A percentile compares a stretch with the other conserved stretches of the same genome.
Conservation (phyloP, 257 asterid species). For the Misopates orontium region DNA sequence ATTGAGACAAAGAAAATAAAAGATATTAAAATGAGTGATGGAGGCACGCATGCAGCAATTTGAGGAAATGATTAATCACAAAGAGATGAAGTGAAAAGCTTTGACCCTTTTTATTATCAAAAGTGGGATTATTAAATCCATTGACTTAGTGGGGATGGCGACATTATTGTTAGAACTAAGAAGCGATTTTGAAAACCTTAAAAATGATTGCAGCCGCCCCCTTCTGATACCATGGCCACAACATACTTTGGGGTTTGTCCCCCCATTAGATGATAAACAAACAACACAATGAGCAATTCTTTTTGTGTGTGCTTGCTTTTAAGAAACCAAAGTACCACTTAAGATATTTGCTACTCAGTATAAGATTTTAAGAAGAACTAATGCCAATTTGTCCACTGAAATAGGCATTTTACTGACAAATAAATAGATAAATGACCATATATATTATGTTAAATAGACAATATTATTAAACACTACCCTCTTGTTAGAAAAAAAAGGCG, state of each 20-base stretch:
- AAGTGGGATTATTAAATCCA: conserved; percentile 33
- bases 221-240: conserved; percentile 7
- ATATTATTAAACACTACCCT: too few species aligned
- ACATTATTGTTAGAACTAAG: conserved; percentile 20
- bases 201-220: conserved; percentile 64
- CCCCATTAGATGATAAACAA: conserved; percentile 42
- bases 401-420: too few species aligned
- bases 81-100: conserved; percentile 33
- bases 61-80: conserved; percentile 23
- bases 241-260: conserved; percentile 41
- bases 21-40: conserved; percentile 4
- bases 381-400: too few species aligned
- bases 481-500: too few species aligned
- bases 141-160: conserved; percentile 61
- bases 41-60: conserved; percentile 29
- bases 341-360: neutral
- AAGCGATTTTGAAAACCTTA: conserved; percentile 35
- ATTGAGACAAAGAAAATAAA: neutral
- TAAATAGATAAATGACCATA: too few species aligned
- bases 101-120: conserved; percentile 33
- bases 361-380: too few species aligned
- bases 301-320: conserved; percentile 37
- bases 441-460: too few species aligned
- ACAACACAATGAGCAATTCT: conserved; percentile 46
- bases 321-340: conserved; percentile 33